These are phyloP conservation scores for Gamsiella multidivaricata DNA, from an alignment of 192 early-diverging fungal genomes.

Conservation along the genomic window DNA sequence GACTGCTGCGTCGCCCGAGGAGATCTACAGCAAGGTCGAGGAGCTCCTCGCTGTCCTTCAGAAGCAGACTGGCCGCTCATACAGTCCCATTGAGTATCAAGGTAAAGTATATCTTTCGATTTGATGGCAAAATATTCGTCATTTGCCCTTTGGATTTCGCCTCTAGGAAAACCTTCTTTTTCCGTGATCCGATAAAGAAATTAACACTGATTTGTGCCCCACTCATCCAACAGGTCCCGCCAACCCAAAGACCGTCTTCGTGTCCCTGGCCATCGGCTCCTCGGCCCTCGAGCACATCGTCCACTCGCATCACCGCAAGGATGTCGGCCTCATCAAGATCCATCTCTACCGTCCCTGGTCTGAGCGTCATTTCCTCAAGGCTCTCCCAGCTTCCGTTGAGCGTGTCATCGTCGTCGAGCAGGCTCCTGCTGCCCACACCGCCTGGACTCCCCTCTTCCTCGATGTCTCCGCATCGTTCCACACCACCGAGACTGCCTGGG, in stretches of 20 bases:
- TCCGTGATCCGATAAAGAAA: constrained; percentile 2
- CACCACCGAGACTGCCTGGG: constrained; percentile 58
- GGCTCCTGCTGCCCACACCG: constrained; percentile 64
- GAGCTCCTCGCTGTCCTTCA: constrained; percentile 26
- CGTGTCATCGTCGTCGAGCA: constrained; percentile 74
- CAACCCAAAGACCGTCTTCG: constrained; percentile 78
- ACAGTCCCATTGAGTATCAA: constrained; percentile 73
- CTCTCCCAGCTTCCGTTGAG: constrained; percentile 72
- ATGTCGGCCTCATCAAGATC: constrained; percentile 80
- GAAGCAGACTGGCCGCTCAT: constrained; percentile 67
- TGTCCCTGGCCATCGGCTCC: constrained; percentile 77
- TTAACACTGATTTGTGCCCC: too few species aligned
- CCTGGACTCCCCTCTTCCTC: constrained; percentile 86
- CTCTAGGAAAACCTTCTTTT: not conserved
- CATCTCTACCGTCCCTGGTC: constrained; percentile 84
- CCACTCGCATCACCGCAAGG: constrained; percentile 27
- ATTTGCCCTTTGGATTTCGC: constrained; percentile 38
- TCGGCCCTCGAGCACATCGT: constrained; percentile 60
- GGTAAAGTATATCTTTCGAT: constrained; percentile 55
- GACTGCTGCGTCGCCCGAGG: constrained; percentile 56
- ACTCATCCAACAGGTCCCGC: constrained; percentile 52
- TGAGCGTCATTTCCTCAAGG: constrained; percentile 60
- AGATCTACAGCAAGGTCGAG: constrained; percentile 64
- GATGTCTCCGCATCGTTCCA: constrained; percentile 84
- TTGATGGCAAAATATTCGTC: constrained; percentile 35